Evolutionary conservation across 139 green algal species (phyloP).

Genomic region (Astrephomene gubernaculifera): DNA sequence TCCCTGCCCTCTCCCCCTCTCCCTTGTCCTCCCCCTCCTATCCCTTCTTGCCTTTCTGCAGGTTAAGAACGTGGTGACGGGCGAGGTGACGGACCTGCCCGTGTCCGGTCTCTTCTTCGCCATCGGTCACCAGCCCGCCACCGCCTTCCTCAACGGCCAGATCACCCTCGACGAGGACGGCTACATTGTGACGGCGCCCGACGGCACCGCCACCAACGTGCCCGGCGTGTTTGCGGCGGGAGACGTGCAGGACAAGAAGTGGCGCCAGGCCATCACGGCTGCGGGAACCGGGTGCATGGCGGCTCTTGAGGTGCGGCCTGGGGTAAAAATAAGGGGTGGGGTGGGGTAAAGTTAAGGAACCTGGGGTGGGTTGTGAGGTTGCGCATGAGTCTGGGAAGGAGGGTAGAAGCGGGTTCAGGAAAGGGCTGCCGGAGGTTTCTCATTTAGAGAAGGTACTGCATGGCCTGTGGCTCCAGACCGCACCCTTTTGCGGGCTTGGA

Average conservation of each 20-base stretch:
- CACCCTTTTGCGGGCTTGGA: too few species aligned
- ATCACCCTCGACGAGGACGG: conserved; percentile 75
- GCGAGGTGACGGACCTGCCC: conserved; percentile 64
- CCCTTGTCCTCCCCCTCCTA: background rate
- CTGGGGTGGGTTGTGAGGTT: too few species aligned
- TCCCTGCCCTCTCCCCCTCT: too few species aligned
- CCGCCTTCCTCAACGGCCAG: conserved; percentile 81
- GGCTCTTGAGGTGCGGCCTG: conserved; percentile 61
- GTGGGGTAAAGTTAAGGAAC: background rate
- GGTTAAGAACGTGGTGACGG: conserved; percentile 48
- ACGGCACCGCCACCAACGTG: conserved; percentile 70
- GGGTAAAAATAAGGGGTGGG: background rate
- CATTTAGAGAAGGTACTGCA: too few species aligned
- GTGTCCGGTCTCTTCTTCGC: conserved; percentile 91
- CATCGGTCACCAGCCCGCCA: conserved; percentile 92
- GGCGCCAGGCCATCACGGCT: conserved; percentile 79
- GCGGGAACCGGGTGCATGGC: conserved; percentile 68
- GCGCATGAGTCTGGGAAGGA: background rate
- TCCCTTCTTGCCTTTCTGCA: background rate
- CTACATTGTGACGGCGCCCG: conserved; percentile 80
- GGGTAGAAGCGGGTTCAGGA: background rate
- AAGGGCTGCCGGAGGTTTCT: background rate
- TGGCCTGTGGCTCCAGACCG: too few species aligned
- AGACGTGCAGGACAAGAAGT: conserved; percentile 85
- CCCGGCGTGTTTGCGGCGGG: conserved; percentile 79